These are phyloP conservation scores for Podospora tetraspora DNA, from an alignment of 495 filamentous ascomycete species.

Conservation along the genomic window DNA sequence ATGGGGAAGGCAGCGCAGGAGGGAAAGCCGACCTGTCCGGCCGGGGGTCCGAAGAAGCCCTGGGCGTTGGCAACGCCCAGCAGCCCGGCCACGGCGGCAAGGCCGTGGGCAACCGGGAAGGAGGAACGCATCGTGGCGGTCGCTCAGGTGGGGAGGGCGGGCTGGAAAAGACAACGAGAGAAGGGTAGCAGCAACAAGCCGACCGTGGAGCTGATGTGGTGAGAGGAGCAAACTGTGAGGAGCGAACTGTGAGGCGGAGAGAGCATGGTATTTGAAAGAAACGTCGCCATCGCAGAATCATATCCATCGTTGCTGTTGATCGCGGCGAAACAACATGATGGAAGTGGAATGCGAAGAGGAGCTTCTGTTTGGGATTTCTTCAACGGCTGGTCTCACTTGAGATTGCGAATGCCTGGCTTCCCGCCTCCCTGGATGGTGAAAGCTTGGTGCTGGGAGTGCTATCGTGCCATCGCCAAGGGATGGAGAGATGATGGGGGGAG, in stretches of 20 bases:
- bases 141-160: not conserved
- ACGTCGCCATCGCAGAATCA: not conserved
- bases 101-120: slow-evolving; percentile 17
- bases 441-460: not conserved
- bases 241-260: not conserved
- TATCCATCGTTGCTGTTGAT: not conserved
- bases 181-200: slow-evolving; percentile 4
- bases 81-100: slow-evolving; percentile 25
- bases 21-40: not conserved
- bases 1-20: slow-evolving; percentile 20
- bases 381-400: slow-evolving; percentile 8
- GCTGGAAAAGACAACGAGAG: not conserved
- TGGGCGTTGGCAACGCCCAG: slow-evolving; percentile 22
- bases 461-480: slow-evolving; percentile 1
- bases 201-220: not conserved
- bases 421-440: slow-evolving; percentile 1
- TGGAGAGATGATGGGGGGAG: not conserved
- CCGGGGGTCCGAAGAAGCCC: slow-evolving; percentile 18
- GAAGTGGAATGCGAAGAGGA: slow-evolving; percentile 7
- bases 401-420: slow-evolving; percentile 8
- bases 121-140: slow-evolving; percentile 24
- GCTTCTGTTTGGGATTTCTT: slow-evolving; percentile 6
- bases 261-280: not conserved
- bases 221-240: not conserved
- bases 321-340: not conserved